Evolutionary conservation across 768 basidiomycete species (phyloP), one percentile per base, ranked within the genome.

Genomic region (Russula compacta): DNA sequence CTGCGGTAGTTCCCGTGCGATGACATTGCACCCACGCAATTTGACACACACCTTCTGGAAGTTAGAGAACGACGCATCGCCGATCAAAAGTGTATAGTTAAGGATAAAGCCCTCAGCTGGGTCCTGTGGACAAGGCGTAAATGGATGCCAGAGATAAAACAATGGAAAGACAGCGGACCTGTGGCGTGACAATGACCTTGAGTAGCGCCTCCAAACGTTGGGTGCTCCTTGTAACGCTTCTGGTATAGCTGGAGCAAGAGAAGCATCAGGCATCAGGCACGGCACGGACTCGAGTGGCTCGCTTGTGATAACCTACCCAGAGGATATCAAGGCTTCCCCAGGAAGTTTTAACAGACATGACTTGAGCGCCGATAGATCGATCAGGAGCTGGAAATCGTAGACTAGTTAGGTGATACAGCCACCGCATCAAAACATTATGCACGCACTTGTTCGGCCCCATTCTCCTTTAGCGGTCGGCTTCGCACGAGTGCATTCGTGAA

Each of bases 381-480:
- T 89, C 49, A 98, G 76, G 3, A 98, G 79, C 88, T 91, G 68
- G 5, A 17, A 53, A 47, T 67, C 72, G 40, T 40, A 40, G 24
- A 64, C 36, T 52, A 46, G 40, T 60, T 32, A 52, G 53, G 24
- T 36, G 4, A 51, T 19, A 38, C 19, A 29, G 51, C 17, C 38
- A 53, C 43, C 40, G 49, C 33, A 58, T 53, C 55, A 53, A 11
- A 19, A 40, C 53, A 19, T 46, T 19, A 42, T 74, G 49, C 53
- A 89, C 90, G 47, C 54, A 94, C 95, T 82, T 98, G 95, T 73
- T 99, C 95, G 4, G 95, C 95, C 6, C 95, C 95, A 38, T 89
- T 89, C 72, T 95, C 93, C 69, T 86, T 84, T 66, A 99, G 74
- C 5, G 97, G 97, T 44, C 94, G 78, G 70, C 93, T 95, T 72